A percentile compares a stretch with the other conserved stretches of the same genome.
Conservation (phyloP, 2,329 filamentous ascomycete genomes). For the Aspergillus piperis region DNA sequence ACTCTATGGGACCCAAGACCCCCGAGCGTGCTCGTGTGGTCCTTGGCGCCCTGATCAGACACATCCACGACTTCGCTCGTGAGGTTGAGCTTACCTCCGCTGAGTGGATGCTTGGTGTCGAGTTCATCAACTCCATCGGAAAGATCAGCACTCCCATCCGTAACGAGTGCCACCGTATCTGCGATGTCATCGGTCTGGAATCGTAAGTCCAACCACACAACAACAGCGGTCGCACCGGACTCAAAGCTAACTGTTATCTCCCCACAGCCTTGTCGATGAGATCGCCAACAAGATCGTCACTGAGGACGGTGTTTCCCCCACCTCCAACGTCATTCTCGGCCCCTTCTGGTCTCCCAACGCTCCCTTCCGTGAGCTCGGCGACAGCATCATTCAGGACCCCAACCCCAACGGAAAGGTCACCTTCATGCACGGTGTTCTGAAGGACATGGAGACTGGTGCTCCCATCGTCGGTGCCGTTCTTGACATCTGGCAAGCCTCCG, state of each 20-base stretch:
- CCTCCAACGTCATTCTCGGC: slow-evolving; percentile 74
- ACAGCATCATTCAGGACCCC: slow-evolving; percentile 65
- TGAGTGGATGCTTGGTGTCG: slow-evolving; percentile 74
- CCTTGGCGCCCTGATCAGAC: slow-evolving; percentile 64
- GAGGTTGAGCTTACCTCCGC: slow-evolving; percentile 75
- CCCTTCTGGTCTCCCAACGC: slow-evolving; percentile 77
- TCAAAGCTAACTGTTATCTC: slow-evolving; percentile 44
- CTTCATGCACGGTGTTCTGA: slow-evolving; percentile 69
- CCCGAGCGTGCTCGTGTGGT: slow-evolving; percentile 65
- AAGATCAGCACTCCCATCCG: slow-evolving; percentile 67
- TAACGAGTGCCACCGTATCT: slow-evolving; percentile 74
- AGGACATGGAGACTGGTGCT: slow-evolving; percentile 64
- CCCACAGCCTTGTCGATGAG: slow-evolving; percentile 66
- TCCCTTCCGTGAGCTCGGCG: slow-evolving; percentile 69
- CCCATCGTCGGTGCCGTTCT: slow-evolving; percentile 69
- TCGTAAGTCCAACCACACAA: slow-evolving; percentile 39
- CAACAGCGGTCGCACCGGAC: slow-evolving; percentile 11
- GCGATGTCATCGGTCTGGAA: slow-evolving; percentile 72
- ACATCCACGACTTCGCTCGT: slow-evolving; percentile 76
- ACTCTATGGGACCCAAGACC: slow-evolving; percentile 71
- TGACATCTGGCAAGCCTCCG: slow-evolving; percentile 76
- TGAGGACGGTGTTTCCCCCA: slow-evolving; percentile 63
- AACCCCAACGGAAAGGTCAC: slow-evolving; percentile 60
- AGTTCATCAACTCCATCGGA: slow-evolving; percentile 74
- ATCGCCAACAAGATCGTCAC: slow-evolving; percentile 70